phyloP scores from a whole-genome alignment of 169 alveolate genomes.

The Cyclospora cayetanensis region DNA sequence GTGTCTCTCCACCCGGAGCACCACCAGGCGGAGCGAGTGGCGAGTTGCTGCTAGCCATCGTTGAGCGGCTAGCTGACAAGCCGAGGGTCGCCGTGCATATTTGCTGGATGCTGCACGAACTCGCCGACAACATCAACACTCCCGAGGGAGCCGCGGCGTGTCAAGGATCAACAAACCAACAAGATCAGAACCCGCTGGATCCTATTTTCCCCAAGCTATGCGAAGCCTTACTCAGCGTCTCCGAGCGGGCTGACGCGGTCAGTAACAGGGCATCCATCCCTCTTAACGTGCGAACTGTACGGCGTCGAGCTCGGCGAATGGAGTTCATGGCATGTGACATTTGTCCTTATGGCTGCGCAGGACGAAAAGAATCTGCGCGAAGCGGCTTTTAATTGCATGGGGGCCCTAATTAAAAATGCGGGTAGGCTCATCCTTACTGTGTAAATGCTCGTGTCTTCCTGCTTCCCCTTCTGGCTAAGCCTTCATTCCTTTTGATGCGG shows the following conservation, averaged over 20 bases:
- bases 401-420: slow-evolving; percentile 63
- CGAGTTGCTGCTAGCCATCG: slow-evolving; percentile 68
- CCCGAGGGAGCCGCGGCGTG: slow-evolving; percentile 60
- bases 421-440: slow-evolving; percentile 21
- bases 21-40: slow-evolving; percentile 8
- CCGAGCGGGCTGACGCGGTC: slow-evolving; percentile 72
- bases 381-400: slow-evolving; percentile 72
- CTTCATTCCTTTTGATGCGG: background rate
- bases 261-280: background rate
- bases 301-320: background rate
- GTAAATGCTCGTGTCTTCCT: background rate
- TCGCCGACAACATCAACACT: slow-evolving; percentile 64
- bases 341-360: background rate
- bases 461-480: background rate
- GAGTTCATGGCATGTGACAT: background rate
- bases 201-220: slow-evolving; percentile 69
- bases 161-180: background rate
- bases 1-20: slow-evolving; percentile 22
- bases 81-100: slow-evolving; percentile 75
- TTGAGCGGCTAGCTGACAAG: slow-evolving; percentile 66
- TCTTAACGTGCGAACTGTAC: background rate
- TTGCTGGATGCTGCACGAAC: slow-evolving; percentile 72
- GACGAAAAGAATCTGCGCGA: slow-evolving; percentile 73
- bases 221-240: slow-evolving; percentile 68
- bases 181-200: slow-evolving; percentile 54